These are phyloP conservation scores for Aspergillus jensenii DNA, from an alignment of 2,329 filamentous ascomycete genomes.

Conservation along the genomic window DNA sequence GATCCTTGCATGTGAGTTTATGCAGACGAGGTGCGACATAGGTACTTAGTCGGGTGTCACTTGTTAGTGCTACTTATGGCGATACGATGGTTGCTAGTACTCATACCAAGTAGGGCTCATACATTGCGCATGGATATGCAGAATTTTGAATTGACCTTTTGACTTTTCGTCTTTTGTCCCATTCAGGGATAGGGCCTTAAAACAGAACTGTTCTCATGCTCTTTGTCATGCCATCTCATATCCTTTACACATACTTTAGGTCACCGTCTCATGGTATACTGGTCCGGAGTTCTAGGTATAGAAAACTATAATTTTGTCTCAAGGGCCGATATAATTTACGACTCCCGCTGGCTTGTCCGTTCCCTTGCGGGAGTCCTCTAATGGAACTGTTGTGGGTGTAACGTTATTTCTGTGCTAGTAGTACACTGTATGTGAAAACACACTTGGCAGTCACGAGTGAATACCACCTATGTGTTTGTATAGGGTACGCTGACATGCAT, in stretches of 20 bases:
- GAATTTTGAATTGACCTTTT: no score
- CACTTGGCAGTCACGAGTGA: background rate
- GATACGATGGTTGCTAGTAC: no score
- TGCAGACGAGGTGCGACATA: background rate
- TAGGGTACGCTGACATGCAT: background rate
- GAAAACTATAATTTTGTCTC: background rate
- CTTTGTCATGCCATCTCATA: background rate
- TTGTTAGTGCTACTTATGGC: no score
- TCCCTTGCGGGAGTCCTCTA: background rate
- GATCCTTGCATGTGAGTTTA: background rate
- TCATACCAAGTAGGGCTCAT: no score
- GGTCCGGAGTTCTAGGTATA: background rate
- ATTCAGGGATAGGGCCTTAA: background rate
- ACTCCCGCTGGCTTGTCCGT: background rate
- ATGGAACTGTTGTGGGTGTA: background rate
- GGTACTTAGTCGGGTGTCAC: background rate
- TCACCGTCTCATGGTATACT: background rate
- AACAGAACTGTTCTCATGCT: no score
- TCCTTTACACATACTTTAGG: background rate
- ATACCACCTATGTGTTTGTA: background rate
- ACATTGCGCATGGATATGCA: no score
- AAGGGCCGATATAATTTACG: background rate
- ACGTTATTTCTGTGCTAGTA: background rate
- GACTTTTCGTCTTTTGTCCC: no score
- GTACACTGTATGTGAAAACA: background rate